These are phyloP conservation scores for Wickerhamomyces kurtzmanii DNA, from an alignment of 805 yeast species.

Conservation along the genomic window DNA sequence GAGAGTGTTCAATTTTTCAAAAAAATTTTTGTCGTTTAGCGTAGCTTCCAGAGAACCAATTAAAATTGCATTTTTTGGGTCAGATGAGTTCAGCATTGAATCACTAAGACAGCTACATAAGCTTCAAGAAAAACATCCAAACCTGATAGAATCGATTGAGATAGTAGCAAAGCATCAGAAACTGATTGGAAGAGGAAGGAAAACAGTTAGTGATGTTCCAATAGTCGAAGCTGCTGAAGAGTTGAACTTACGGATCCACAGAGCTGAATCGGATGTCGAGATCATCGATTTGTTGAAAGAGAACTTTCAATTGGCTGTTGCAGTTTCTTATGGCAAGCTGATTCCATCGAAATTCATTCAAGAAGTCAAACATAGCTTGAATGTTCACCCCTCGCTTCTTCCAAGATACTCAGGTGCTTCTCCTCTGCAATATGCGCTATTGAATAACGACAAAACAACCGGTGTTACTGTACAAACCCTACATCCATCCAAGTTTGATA, in stretches of 20 bases:
- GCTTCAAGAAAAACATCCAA: slow-evolving; percentile 8
- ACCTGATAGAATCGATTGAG: slow-evolving; percentile 31
- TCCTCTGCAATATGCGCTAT: slow-evolving; percentile 73
- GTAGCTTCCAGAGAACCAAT: slow-evolving; percentile 7
- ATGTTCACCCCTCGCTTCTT: slow-evolving; percentile 86
- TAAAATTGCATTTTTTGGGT: slow-evolving; percentile 63
- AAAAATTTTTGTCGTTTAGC: background rate
- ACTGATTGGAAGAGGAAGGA: slow-evolving; percentile 48
- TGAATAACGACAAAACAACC: slow-evolving; percentile 50
- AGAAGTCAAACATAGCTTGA: slow-evolving; percentile 49
- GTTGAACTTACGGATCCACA: slow-evolving; percentile 24
- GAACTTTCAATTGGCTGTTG: slow-evolving; percentile 60
- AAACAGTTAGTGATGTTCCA: slow-evolving; percentile 40
- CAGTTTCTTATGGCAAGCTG: slow-evolving; percentile 82
- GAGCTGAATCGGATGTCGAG: slow-evolving; percentile 43
- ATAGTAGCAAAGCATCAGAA: slow-evolving; percentile 59
- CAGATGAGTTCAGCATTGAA: slow-evolving; percentile 58
- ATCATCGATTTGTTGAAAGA: slow-evolving; percentile 18
- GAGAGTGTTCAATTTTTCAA: slow-evolving; percentile 1
- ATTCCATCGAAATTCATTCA: slow-evolving; percentile 57
- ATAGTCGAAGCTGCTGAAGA: slow-evolving; percentile 30
- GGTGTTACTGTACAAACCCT: slow-evolving; percentile 89
- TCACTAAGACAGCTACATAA: slow-evolving; percentile 33
- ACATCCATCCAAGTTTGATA: slow-evolving; percentile 81
- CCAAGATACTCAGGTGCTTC: slow-evolving; percentile 84